Evolutionary conservation across 305 asterid genomes (phyloP).

Genomic region (Ajuga reptans): DNA sequence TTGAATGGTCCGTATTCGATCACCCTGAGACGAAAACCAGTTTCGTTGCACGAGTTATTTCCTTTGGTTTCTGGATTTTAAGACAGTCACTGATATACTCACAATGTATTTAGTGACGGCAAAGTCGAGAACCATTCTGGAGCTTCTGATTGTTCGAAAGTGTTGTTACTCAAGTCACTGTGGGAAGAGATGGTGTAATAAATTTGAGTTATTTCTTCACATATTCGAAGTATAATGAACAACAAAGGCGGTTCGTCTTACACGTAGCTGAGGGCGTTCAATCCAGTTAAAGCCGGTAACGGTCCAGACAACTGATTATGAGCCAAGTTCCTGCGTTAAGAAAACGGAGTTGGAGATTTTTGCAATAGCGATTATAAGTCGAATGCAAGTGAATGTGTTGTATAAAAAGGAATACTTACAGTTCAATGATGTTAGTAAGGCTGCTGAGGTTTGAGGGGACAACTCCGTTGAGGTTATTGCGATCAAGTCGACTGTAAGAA

Average conservation of each 20-base stretch:
- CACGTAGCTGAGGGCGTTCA: conserved; percentile 76
- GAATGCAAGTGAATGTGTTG: not conserved
- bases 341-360: not conserved
- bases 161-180: conserved; percentile 91
- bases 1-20: conserved; percentile 58
- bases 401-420: conserved; percentile 41
- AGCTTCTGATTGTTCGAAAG: conserved; percentile 44
- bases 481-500: conserved; percentile 72
- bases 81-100: conserved; percentile 29
- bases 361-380: not conserved
- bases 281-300: conserved; percentile 64
- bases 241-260: conserved; percentile 29
- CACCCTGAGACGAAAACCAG: conserved; percentile 37
- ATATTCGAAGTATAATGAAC: not conserved
- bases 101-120: conserved; percentile 71
- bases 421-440: conserved; percentile 53
- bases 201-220: not conserved
- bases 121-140: conserved; percentile 71
- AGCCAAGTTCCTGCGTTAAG: conserved; percentile 54
- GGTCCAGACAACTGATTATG: conserved; percentile 56
- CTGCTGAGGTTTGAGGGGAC: conserved; percentile 59
- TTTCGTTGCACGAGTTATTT: conserved; percentile 11
- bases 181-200: not conserved
- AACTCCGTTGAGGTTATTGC: conserved; percentile 47
- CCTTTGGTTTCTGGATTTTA: conserved; percentile 2